Percentiles rank a stretch among this genome's conserved stretches.
Evolutionary conservation across 108 stramenopile genomes (phyloP).

Genomic region (Chaetoceros muelleri): DNA sequence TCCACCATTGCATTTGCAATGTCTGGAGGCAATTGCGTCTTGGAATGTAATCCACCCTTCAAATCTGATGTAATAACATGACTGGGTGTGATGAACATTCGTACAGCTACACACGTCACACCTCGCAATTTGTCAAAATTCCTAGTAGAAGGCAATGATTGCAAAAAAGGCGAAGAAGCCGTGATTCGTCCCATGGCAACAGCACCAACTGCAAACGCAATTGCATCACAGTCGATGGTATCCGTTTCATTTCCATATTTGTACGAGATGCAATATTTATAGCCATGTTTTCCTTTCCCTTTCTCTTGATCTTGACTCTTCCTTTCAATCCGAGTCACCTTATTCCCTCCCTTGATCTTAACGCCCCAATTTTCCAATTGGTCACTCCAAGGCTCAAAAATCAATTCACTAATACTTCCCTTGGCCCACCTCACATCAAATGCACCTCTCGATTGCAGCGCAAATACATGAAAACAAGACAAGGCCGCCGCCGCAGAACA

Average conservation of each 20-base stretch:
- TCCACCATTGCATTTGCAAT: constrained; percentile 56
- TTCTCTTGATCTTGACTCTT: constrained; percentile 10
- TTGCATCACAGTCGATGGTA: constrained; percentile 44
- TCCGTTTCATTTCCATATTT: constrained; percentile 17
- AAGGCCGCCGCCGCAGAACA: constrained; percentile 80
- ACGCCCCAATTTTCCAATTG: constrained; percentile 39
- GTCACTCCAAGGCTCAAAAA: constrained; percentile 65
- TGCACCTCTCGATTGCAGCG: constrained; percentile 69
- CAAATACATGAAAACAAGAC: constrained; percentile 83
- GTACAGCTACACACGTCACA: constrained; percentile 73
- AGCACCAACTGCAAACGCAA: constrained; percentile 72
- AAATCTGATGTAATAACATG: constrained; percentile 10
- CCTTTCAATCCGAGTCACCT: constrained; percentile 37
- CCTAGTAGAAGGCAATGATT: constrained; percentile 20
- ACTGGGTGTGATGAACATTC: constrained; percentile 45
- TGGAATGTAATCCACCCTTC: constrained; percentile 19
- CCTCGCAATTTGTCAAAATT: constrained; percentile 57
- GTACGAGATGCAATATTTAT: neutral
- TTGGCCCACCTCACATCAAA: constrained; percentile 80
- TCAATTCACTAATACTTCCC: constrained; percentile 56
- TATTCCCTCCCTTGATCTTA: constrained; percentile 34
- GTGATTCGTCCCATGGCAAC: constrained; percentile 36
- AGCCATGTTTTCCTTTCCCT: constrained; percentile 12
- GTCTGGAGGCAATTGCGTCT: constrained; percentile 25
- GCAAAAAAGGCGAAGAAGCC: constrained; percentile 33